Conservation (phyloP, 371 early-diverging fungal genomes). For the Mucor piriformis region DNA sequence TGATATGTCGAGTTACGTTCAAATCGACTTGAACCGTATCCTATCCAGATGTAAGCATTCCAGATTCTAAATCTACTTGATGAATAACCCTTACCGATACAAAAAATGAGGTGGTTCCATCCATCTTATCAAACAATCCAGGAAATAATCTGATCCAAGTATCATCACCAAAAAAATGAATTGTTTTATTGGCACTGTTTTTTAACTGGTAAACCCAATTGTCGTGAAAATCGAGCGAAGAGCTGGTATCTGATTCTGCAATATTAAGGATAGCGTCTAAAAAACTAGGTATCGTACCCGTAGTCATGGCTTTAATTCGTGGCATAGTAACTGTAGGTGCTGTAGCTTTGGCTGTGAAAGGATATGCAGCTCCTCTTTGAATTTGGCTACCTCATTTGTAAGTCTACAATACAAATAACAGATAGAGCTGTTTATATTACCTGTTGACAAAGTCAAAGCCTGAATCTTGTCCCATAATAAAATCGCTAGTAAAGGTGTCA, state of each 20-base stretch:
- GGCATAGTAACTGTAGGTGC: constrained; percentile 96
- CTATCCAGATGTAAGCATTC: constrained; percentile 21
- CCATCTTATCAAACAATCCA: constrained; percentile 60
- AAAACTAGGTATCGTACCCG: constrained; percentile 78
- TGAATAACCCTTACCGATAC: constrained; percentile 57
- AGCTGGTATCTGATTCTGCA: constrained; percentile 81
- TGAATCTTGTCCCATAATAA: constrained; percentile 69
- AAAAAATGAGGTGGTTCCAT: constrained; percentile 83
- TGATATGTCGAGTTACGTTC: constrained; percentile 82
- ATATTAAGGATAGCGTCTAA: constrained; percentile 83
- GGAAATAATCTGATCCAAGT: constrained; percentile 94
- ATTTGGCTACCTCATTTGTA: constrained; percentile 46
- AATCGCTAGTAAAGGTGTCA: constrained; percentile 71
- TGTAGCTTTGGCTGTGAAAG: constrained; percentile 74
- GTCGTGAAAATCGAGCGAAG: constrained; percentile 67
- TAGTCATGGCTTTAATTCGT: constrained; percentile 92
- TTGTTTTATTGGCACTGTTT: constrained; percentile 50
- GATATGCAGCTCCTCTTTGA: constrained; percentile 50
- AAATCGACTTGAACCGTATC: constrained; percentile 80
- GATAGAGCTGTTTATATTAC: too few species aligned
- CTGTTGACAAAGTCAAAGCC: constrained; percentile 66
- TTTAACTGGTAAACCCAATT: constrained; percentile 76
- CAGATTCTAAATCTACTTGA: too few species aligned
- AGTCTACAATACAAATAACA: too few species aligned
- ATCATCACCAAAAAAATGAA: constrained; percentile 93